Conservation (phyloP, 2,329 filamentous ascomycete species). For the Pseudogymnoascus sp. region DNA sequence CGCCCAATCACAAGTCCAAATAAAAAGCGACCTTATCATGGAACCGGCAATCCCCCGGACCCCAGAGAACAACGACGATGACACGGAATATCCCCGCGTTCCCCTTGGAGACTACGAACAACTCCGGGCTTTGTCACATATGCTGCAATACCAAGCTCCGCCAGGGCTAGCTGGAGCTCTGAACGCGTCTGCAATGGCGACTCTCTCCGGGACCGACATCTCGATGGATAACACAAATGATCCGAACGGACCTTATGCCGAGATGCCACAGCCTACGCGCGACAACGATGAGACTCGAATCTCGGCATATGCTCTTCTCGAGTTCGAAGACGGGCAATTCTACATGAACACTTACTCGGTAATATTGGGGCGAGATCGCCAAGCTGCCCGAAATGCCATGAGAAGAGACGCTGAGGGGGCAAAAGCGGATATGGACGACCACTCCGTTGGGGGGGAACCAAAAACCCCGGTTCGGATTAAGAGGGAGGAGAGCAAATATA, state of each 20-base stretch:
- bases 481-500: slow-evolving; percentile 31
- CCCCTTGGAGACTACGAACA: slow-evolving; percentile 1
- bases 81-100: slow-evolving; percentile 4
- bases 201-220: slow-evolving; percentile 1
- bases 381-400: slow-evolving; percentile 43
- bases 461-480: slow-evolving; percentile 44
- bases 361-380: slow-evolving; percentile 63
- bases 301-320: slow-evolving; percentile 47
- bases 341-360: slow-evolving; percentile 70
- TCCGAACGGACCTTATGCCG: slow-evolving; percentile 14
- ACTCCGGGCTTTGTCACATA: slow-evolving; percentile 2
- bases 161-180: background rate
- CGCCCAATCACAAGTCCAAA: background rate
- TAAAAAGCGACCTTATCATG: slow-evolving; percentile 8
- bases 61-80: slow-evolving; percentile 6
- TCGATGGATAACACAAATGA: slow-evolving; percentile 14
- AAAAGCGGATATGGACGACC: slow-evolving; percentile 38
- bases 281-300: slow-evolving; percentile 22
- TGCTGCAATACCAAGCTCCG: slow-evolving; percentile 3
- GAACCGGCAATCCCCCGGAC: slow-evolving; percentile 10
- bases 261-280: slow-evolving; percentile 17
- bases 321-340: slow-evolving; percentile 67
- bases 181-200: slow-evolving; percentile 9
- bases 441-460: slow-evolving; percentile 37
- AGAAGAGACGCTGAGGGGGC: slow-evolving; percentile 41